Conservation (phyloP, 257 asterid genomes). For the Ehretia macrophylla region DNA sequence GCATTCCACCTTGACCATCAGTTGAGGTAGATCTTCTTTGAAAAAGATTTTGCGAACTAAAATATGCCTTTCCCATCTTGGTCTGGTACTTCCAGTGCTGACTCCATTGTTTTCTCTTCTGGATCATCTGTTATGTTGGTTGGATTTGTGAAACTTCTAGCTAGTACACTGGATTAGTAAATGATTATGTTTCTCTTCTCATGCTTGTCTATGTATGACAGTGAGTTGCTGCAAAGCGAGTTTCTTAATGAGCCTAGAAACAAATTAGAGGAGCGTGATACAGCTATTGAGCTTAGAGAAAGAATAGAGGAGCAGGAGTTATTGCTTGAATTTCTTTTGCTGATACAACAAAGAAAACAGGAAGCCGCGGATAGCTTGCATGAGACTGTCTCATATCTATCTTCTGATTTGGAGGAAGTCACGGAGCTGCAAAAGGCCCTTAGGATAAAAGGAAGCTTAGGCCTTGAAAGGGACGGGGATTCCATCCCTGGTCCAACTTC, state of each 20-base stretch:
- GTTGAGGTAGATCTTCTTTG: not conserved
- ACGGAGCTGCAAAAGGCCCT: constrained; percentile 51
- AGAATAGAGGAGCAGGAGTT: constrained; percentile 83
- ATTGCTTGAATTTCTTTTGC: constrained; percentile 74
- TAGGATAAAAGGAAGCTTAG: constrained; percentile 40
- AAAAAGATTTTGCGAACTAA: not conserved
- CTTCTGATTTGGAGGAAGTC: constrained; percentile 82
- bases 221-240: constrained; percentile 88
- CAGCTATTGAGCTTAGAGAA: constrained; percentile 74
- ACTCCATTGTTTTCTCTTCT: not conserved
- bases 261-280: constrained; percentile 76
- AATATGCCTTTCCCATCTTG: not conserved
- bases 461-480: constrained; percentile 37
- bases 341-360: constrained; percentile 71
- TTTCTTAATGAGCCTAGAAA: constrained; percentile 76
- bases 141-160: too few species aligned
- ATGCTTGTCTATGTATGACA: constrained; percentile 22
- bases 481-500: constrained; percentile 28
- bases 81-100: too few species aligned
- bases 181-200: constrained; percentile 12
- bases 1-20: too few species aligned
- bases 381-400: constrained; percentile 57
- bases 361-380: constrained; percentile 58
- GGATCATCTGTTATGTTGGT: not conserved
- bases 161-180: not conserved